phyloP scores from a whole-genome alignment of 495 filamentous ascomycete genomes.

The Friedmanniomyces simplex region DNA sequence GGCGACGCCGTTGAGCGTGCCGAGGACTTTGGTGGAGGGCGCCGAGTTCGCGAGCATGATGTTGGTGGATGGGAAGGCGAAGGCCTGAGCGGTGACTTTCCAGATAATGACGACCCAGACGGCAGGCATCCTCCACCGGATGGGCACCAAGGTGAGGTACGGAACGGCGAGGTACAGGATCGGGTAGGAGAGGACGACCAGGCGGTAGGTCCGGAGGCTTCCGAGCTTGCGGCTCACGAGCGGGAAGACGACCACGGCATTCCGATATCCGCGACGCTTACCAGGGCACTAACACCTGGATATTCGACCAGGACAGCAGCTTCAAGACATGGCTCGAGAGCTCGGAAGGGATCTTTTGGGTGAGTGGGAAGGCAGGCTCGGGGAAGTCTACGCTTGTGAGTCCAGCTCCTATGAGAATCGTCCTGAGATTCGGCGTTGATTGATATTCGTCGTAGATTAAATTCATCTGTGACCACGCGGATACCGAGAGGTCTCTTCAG shows the following conservation, averaged over 20 bases:
- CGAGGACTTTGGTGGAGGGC: constrained; percentile 67
- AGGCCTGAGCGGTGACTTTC: constrained; percentile 78
- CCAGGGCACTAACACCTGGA: neutral
- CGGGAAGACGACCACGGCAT: constrained; percentile 67
- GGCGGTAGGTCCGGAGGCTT: constrained; percentile 64
- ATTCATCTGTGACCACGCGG: neutral
- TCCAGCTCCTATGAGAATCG: neutral
- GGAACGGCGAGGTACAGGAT: constrained; percentile 77
- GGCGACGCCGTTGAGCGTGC: constrained; percentile 85
- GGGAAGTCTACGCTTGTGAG: constrained; percentile 21
- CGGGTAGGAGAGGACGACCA: constrained; percentile 73
- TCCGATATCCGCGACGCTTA: neutral
- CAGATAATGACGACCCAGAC: constrained; percentile 66
- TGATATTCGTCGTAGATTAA: too few species aligned
- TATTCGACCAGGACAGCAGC: neutral
- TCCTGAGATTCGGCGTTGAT: too few species aligned
- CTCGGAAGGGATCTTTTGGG: constrained; percentile 17
- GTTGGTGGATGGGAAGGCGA: constrained; percentile 76
- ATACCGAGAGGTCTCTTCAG: neutral
- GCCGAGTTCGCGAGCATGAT: constrained; percentile 80
- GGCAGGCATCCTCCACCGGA: constrained; percentile 55
- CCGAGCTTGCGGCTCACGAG: constrained; percentile 61
- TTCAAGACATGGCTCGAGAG: neutral
- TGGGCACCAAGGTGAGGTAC: constrained; percentile 77
- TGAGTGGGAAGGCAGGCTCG: constrained; percentile 15